Evolutionary conservation across 495 filamentous ascomycete species (phyloP), one percentile per base, ranked within the genome.

Genomic region (Penicillium bialowiezense): DNA sequence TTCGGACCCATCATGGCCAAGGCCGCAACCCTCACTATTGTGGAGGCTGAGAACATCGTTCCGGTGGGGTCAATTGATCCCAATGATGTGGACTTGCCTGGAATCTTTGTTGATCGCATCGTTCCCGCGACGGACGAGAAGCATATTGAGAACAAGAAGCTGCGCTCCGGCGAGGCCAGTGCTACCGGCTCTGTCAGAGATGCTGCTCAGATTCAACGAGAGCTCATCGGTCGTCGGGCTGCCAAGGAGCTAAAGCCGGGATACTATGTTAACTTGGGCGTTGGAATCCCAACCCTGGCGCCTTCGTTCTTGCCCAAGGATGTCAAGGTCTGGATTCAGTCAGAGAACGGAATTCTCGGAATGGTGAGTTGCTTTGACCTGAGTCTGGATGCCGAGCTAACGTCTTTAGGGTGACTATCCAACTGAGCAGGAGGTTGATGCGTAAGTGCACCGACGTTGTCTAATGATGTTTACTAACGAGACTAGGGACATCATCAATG

Each of bases 161-260:
- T 84, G 60, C 72, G 83, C 10, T 83, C 82, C 60, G 77, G 79
- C 26, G 69, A 75, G n/a, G 69, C 59, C 3, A 64, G 64, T 35
- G 76, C 74, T 57, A 68, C 63, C 7, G 70, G 65, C 2, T 70
- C 88, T 0, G 80, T 79, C 7, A 77, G 74, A 2, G 83, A 82
- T 18, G 79, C 83, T 33, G 80, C 78, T 9, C 83, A 84, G 15
- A 74, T 75, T 18, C 87, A 88, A 72, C 76, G 91, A 44, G 88
- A 92, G 64, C 73, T 86, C 3, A 96, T 96, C 60, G 89, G 89
- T 6, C 79, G 78, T 46, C 72, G 91, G 31, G 90, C 91, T 0
- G 91, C 91, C 8, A 95, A 91, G 74, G 91, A 96, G 68, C 89
- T 96, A 60, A 88, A 95, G 74, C 88, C 93, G 52, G 91, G 91